A percentile compares a stretch with the other conserved stretches of the same genome.
Evolutionary conservation across 345 rosid genomes (phyloP).

Genomic region (Hibiscus tridactylites): DNA sequence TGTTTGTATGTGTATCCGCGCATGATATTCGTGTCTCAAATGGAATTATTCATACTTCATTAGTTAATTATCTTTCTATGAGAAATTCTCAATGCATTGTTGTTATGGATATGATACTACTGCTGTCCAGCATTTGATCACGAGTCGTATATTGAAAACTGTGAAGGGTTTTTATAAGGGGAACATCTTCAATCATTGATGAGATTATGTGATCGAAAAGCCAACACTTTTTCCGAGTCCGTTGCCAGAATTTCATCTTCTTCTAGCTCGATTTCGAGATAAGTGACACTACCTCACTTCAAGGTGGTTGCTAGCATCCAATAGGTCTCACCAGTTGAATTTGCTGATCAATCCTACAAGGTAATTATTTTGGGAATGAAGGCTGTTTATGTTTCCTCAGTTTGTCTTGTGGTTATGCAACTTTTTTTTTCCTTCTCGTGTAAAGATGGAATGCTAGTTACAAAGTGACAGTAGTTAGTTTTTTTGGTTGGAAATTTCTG

Average conservation of each 20-base stretch:
- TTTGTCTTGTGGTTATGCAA: constrained; percentile 1
- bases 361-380: constrained; percentile 17
- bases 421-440: neutral
- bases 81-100: neutral
- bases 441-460: neutral
- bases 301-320: constrained; percentile 41
- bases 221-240: neutral
- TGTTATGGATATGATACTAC: neutral
- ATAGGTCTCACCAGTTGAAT: constrained; percentile 33
- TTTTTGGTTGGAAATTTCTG: constrained; percentile 2
- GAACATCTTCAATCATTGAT: neutral
- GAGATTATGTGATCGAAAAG: neutral
- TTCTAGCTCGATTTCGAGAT: constrained; percentile 11
- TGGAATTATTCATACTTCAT: neutral
- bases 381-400: constrained; percentile 5
- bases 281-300: constrained; percentile 15
- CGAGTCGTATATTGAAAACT: neutral
- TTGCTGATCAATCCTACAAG: constrained; percentile 8
- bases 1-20: neutral
- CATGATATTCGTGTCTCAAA: neutral
- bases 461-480: neutral
- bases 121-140: constrained; percentile 17
- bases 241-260: neutral
- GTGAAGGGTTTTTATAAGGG: neutral
- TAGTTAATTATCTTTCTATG: neutral